Percentiles rank a stretch among this genome's conserved stretches.
phyloP scores from a whole-genome alignment of 352 stramenopile genomes.

The Pythium insidiosum region DNA sequence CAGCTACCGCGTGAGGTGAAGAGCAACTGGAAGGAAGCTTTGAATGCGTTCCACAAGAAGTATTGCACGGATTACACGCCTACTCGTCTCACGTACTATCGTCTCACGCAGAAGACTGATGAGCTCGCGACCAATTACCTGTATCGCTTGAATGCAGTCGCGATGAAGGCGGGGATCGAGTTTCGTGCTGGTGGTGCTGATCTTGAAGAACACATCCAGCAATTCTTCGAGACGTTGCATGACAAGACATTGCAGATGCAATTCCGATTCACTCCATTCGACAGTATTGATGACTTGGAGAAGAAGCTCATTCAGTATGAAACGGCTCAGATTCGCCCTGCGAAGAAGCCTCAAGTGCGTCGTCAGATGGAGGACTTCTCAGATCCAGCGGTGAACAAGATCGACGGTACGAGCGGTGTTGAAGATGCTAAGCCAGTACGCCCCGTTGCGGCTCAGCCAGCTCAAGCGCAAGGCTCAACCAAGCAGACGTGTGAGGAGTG shows the following conservation, averaged over 20 bases:
- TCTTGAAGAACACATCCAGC: conserved; percentile 9
- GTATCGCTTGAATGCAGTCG: conserved; percentile 12
- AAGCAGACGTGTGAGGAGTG: conserved; percentile 5
- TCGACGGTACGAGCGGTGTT: background rate
- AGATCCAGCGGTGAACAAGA: background rate
- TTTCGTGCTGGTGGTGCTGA: conserved; percentile 2
- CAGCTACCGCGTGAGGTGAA: conserved; percentile 1
- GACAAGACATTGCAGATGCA: conserved; percentile 11
- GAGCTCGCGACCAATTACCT: conserved; percentile 9
- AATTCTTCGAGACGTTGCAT: conserved; percentile 13
- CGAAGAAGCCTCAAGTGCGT: background rate
- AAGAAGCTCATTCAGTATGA: conserved; percentile 8
- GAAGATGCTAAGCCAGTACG: background rate
- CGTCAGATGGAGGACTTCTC: background rate
- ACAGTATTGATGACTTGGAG: conserved; percentile 8
- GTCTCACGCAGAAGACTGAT: conserved; percentile 10
- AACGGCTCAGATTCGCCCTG: background rate
- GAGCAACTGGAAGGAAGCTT: background rate
- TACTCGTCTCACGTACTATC: conserved; percentile 3
- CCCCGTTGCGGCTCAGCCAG: background rate
- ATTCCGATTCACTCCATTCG: conserved; percentile 6
- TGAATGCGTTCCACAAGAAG: conserved; percentile 2
- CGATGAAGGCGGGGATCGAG: conserved; percentile 1
- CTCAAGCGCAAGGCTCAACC: background rate
- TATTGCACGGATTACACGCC: conserved; percentile 5